Percentiles rank a stretch among this genome's conserved stretches.
These are phyloP conservation scores for Articulospora tetracladia DNA, from an alignment of 495 filamentous ascomycete species.

Conservation along the genomic window DNA sequence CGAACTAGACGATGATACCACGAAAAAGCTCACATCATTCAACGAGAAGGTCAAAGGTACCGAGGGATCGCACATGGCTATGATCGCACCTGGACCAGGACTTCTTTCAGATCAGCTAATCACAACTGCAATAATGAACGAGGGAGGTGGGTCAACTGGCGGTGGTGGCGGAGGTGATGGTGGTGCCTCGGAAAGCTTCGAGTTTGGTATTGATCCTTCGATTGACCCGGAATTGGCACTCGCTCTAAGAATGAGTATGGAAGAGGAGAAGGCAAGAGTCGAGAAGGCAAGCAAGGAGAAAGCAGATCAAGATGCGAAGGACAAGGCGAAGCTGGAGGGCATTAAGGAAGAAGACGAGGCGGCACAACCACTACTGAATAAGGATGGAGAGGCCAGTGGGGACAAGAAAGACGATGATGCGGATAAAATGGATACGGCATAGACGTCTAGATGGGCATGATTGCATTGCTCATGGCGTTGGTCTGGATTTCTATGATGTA, in stretches of 20 bases:
- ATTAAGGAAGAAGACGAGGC: conserved; percentile 79
- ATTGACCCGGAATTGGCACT: conserved; percentile 90
- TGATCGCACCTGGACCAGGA: conserved; percentile 87
- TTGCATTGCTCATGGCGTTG: conserved; percentile 26
- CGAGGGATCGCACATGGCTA: conserved; percentile 85
- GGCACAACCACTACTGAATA: conserved; percentile 52
- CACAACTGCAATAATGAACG: conserved; percentile 82
- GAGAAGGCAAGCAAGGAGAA: conserved; percentile 77
- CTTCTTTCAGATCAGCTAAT: conserved; percentile 90
- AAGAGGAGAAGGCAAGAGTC: conserved; percentile 92
- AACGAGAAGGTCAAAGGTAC: conserved; percentile 85
- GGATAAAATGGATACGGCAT: conserved; percentile 91
- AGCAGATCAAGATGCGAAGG: conserved; percentile 48
- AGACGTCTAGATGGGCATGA: conserved; percentile 14
- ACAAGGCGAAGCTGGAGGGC: conserved; percentile 67
- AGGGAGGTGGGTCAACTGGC: conserved; percentile 56
- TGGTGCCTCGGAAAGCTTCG: conserved; percentile 51
- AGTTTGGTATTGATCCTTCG: conserved; percentile 76
- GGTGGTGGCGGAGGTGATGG: conserved; percentile 49
- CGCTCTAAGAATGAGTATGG: conserved; percentile 95
- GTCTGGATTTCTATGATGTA: conserved; percentile 18
- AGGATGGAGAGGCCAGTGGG: conserved; percentile 51
- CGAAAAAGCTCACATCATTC: conserved; percentile 88
- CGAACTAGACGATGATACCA: conserved; percentile 84
- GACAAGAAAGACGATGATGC: conserved; percentile 60